Conservation (phyloP, 208 protist genomes). For the Crithidia bombi region DNA sequence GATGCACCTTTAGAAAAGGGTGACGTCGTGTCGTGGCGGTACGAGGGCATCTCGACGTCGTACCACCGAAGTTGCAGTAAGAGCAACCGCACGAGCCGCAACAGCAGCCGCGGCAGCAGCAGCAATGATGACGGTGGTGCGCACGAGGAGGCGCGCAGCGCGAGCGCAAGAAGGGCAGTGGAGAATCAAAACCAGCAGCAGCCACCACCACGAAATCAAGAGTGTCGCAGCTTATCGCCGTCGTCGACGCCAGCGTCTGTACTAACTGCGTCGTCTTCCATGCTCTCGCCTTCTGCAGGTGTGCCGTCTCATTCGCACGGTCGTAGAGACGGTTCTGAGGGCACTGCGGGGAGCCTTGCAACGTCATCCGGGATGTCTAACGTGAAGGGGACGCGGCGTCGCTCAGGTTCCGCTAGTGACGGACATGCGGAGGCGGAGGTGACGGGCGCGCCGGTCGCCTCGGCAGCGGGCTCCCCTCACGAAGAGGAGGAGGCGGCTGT, state of each 20-base stretch:
- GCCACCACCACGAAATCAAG: not conserved
- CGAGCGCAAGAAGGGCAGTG: not conserved
- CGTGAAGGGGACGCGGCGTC: not conserved
- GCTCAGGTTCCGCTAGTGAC: not conserved
- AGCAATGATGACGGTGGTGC: not conserved
- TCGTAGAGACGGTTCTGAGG: not conserved
- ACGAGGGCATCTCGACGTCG: not conserved
- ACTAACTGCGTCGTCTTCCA: not conserved
- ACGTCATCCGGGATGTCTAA: not conserved
- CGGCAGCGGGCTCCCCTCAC: no score
- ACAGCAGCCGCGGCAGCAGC: not conserved
- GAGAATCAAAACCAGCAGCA: not conserved
- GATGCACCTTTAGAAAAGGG: no score
- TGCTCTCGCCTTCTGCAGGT: not conserved
- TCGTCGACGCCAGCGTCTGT: not conserved
- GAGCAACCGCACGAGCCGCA: not conserved
- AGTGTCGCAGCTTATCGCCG: not conserved
- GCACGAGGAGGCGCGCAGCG: not conserved
- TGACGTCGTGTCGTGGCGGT: not conserved
- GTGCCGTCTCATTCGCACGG: not conserved
- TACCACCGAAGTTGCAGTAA: not conserved
- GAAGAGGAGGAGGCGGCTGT: constrained; percentile 1
- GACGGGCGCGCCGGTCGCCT: not conserved
- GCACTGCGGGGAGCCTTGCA: not conserved
- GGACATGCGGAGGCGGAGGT: not conserved